These are phyloP conservation scores for Daldinia sp. DNA, from an alignment of 2,329 filamentous ascomycete species.

Conservation along the genomic window DNA sequence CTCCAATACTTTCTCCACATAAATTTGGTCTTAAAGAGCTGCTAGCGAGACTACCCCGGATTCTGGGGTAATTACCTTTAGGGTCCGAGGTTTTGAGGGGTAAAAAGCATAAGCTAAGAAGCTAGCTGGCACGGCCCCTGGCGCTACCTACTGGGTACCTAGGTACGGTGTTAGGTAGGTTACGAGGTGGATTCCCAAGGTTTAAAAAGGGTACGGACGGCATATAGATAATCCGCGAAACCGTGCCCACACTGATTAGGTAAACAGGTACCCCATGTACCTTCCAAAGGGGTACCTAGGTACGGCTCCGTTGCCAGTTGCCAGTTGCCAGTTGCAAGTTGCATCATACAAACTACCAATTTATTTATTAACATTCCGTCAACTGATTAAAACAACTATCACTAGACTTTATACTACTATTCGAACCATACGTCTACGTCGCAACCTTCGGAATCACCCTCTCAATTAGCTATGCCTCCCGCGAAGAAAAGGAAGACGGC, in stretches of 20 bases:
- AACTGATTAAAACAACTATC: conserved; percentile 2
- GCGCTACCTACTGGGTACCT: background rate
- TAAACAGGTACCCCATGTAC: no score
- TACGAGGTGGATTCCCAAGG: no score
- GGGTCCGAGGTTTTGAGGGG: background rate
- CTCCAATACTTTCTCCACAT: conserved; percentile 10
- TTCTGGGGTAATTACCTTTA: conserved; percentile 29
- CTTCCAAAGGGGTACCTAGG: background rate
- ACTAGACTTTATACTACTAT: background rate
- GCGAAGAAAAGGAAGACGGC: conserved; percentile 56
- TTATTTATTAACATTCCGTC: background rate
- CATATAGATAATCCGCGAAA: conserved; percentile 14
- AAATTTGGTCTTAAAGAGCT: background rate
- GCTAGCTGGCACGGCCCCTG: background rate
- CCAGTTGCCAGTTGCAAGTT: conserved; percentile 12
- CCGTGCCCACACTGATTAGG: background rate
- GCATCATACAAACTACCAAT: conserved; percentile 12
- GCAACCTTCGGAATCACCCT: background rate
- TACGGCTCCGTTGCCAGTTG: background rate
- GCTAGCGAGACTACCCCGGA: conserved; percentile 22
- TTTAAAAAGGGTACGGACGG: background rate
- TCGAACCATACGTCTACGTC: background rate
- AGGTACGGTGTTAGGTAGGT: background rate
- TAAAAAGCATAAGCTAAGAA: background rate
- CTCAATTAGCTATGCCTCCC: conserved; percentile 49